Conservation (phyloP, 192 early-diverging fungal species). For the Funneliformis geosporum region DNA sequence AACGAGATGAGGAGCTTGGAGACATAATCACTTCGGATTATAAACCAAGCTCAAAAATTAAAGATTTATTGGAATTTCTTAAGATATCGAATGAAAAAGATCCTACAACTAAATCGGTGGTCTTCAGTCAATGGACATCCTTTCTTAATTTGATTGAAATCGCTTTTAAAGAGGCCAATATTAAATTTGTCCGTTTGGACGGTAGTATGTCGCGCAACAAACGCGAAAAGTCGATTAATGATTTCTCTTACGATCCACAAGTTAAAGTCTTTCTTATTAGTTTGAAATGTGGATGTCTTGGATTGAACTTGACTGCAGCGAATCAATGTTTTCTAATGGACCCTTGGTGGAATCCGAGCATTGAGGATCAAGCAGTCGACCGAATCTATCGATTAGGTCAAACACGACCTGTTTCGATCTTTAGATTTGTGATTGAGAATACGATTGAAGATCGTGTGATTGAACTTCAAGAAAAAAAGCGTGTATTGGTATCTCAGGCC, state of each 20-base stretch:
- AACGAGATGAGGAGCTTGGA: background rate
- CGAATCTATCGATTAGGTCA: slow-evolving; percentile 76
- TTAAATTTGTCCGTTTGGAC: slow-evolving; percentile 66
- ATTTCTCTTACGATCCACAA: slow-evolving; percentile 43
- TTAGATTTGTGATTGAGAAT: slow-evolving; percentile 59
- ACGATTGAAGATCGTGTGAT: slow-evolving; percentile 74
- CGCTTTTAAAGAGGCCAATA: slow-evolving; percentile 52
- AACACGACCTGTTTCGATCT: slow-evolving; percentile 57
- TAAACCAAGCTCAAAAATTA: slow-evolving; percentile 41
- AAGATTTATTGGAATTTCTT: slow-evolving; percentile 49
- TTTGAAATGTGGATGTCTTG: slow-evolving; percentile 69
- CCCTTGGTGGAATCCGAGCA: slow-evolving; percentile 80
- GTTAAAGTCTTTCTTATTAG: slow-evolving; percentile 60
- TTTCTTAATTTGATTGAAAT: slow-evolving; percentile 77
- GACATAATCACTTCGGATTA: background rate
- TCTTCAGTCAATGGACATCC: slow-evolving; percentile 93
- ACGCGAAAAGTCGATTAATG: slow-evolving; percentile 42
- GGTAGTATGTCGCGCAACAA: slow-evolving; percentile 43
- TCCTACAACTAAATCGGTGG: slow-evolving; percentile 70
- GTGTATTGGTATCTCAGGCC: slow-evolving; percentile 39
- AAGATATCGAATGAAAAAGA: slow-evolving; percentile 26
- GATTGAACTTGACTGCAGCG: slow-evolving; percentile 66
- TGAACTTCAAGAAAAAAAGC: slow-evolving; percentile 64
- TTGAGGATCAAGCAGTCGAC: slow-evolving; percentile 57
- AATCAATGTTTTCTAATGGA: slow-evolving; percentile 72